Evolutionary conservation across 805 yeast species (phyloP), one percentile per base, ranked within the genome.

Genomic region (Wickerhamiella sergipiensis): DNA sequence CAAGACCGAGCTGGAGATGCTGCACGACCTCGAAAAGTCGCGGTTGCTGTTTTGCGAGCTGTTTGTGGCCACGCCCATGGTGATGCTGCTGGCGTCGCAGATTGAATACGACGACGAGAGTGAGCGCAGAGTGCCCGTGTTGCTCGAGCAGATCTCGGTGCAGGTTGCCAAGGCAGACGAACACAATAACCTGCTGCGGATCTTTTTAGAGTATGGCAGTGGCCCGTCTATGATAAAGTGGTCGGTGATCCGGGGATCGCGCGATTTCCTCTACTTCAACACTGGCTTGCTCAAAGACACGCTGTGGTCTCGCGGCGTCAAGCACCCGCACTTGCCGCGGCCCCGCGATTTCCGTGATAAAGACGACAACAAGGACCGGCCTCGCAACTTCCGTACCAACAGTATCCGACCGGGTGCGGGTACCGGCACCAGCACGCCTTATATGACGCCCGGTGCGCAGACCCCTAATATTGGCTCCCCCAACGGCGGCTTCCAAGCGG

Each of bases 191-290:
- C 45, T 57, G 50, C 83, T 77, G 57, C 71, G 76, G 53, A 69
- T 92, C n/a, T 85, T 83, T 47, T 70, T 92, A 45, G 95, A 89
- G 62, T 92, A 92, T 61, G 98, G 97, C 6, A 78, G 88, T 31
- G 95, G 95, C 1, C 77, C 79, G 6, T 78, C 81, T 51, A 68
- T 88, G 50, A 69, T 88, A 58, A 77, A 78, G 58, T 92, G 98
- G 98, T 71, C 81, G 1, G 77, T 92, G 6, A 72, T 78, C 26
- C 83, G 82, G 59, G 82, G 79, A 21, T 77, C 81, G 46, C 78
- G 80, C 58, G 95, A 88, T 55, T 71, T 92, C 43, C 67, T 77
- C n/a, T 73, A 72, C 23, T 71, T 90, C 50, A 94, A 89, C 63
- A 76, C 83, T 18, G 75, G 78, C 50, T 69, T 89, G 55, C 17